These are phyloP conservation scores for Lactarius hengduanensis DNA, from an alignment of 768 basidiomycete genomes.

Conservation along the genomic window DNA sequence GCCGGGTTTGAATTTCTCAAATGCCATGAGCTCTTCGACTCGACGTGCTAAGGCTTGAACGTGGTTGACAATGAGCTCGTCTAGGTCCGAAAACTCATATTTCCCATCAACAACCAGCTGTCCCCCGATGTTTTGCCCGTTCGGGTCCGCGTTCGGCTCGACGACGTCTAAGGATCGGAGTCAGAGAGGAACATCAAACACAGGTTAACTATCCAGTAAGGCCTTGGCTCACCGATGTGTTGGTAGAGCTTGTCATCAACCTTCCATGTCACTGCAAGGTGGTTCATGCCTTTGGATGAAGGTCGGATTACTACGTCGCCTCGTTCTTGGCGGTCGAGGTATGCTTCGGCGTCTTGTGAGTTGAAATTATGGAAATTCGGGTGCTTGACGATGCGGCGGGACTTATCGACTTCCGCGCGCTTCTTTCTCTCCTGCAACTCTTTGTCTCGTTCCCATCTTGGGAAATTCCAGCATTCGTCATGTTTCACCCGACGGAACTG, in stretches of 20 bases:
- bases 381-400: constrained; percentile 90
- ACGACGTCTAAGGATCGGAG: constrained; percentile 45
- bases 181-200: constrained; percentile 6
- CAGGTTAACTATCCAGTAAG: not conserved
- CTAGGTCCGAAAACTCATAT: constrained; percentile 89
- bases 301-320: constrained; percentile 97
- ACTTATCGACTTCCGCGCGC: constrained; percentile 74
- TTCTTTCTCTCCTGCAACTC: constrained; percentile 81
- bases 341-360: constrained; percentile 82
- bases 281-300: constrained; percentile 89
- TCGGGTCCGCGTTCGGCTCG: constrained; percentile 74
- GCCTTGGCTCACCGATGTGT: constrained; percentile 73
- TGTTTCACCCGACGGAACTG: constrained; percentile 56
- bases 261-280: constrained; percentile 98
- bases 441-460: constrained; percentile 61
- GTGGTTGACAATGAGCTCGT: constrained; percentile 96
- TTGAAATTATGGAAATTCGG: constrained; percentile 98
- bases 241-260: constrained; percentile 95
- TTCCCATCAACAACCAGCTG: constrained; percentile 71
- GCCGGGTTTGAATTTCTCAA: constrained; percentile 92
- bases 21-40: constrained; percentile 91
- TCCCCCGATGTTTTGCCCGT: constrained; percentile 59
- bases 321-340: constrained; percentile 84
- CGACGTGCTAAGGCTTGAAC: constrained; percentile 91
- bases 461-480: constrained; percentile 65